These are phyloP conservation scores for Pseudocercospora crystallina DNA, from an alignment of 2,329 filamentous ascomycete species.

Conservation along the genomic window DNA sequence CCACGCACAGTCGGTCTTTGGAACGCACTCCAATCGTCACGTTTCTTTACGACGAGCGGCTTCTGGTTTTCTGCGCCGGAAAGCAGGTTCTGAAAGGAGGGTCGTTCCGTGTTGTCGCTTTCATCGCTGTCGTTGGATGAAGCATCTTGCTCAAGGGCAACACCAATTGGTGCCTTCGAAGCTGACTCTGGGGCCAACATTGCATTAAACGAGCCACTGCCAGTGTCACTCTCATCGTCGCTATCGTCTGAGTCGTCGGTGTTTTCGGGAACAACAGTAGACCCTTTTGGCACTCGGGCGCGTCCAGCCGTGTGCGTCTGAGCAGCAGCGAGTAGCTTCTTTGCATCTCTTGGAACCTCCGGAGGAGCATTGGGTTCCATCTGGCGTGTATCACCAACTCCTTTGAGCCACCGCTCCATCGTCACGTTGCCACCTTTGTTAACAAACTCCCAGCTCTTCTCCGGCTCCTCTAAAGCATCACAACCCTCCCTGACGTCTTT, in stretches of 20 bases:
- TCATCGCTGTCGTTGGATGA: neutral
- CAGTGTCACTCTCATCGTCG: conserved; percentile 3
- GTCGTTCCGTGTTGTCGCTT: neutral
- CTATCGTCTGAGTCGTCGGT: conserved; percentile 9
- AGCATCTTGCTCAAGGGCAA: neutral
- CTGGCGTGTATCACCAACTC: conserved; percentile 25
- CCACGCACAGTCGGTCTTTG: neutral
- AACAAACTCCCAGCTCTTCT: conserved; percentile 16
- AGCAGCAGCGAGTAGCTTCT: conserved; percentile 15
- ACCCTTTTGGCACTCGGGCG: conserved; percentile 21
- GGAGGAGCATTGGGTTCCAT: conserved; percentile 14
- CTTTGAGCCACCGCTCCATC: conserved; percentile 27
- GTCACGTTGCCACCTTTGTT: conserved; percentile 7
- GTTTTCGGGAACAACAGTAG: conserved; percentile 5
- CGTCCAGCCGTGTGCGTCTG: conserved; percentile 16
- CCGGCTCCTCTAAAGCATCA: neutral
- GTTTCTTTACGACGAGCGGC: neutral
- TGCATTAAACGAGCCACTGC: neutral
- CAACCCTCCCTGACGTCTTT: conserved; percentile 8
- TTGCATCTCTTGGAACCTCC: conserved; percentile 25
- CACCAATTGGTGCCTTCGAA: neutral
- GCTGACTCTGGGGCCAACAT: neutral
- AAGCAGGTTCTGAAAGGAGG: neutral
- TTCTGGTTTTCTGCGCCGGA: conserved; percentile 1
- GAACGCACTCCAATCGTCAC: conserved; percentile 4